Evolutionary conservation across 768 basidiomycete species (phyloP), one percentile per base, ranked within the genome.

Genomic region (Agaricus subrufescens): DNA sequence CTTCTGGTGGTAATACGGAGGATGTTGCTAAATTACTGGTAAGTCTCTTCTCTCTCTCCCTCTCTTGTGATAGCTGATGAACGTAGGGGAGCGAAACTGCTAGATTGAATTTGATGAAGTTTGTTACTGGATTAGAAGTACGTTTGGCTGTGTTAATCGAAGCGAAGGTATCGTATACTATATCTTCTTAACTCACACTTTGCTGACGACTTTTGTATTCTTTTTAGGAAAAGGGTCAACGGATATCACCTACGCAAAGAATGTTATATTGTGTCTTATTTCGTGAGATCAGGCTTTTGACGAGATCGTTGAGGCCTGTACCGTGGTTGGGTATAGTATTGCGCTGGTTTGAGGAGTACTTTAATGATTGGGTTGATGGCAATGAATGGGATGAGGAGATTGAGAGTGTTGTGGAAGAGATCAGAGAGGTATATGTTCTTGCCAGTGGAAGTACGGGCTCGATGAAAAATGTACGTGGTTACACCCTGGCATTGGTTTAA

Each of bases 271-370:
- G 77, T 54, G 72, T 81, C 19, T 67, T 92, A 5, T 80, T 91
- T 50, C 74, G 81, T 1, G 84, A 89, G 63, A 78, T 88, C 37
- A 72, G 89, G 50, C 68, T 87, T 4, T 62, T 86, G 5, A 84
- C 82, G 1, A 75, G 81, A 48, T 87, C 87, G 0, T 65, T 85
- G 27, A 88, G 85, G 67, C 66, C 76, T 87, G 73, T 75, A n/a
- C 54, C 72, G 4, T 84, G 81, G 81, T 62, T 84, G 38, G 46
- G 71, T 12, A 72, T 70, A 38, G 64, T 74, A 15, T 62, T 81
- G 5, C 58, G 67, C 7, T 85, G 82, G 80, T 74, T 79, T 49
- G 61, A 72, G 29, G 66, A 64, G 26, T 72, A 70, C 46, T 69
- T 71, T 34, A 27, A 50, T 11, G 54, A 38, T 26, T 42, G 23